These are phyloP conservation scores for Ilex paraguariensis DNA, from an alignment of 305 asterid species.

Conservation along the genomic window DNA sequence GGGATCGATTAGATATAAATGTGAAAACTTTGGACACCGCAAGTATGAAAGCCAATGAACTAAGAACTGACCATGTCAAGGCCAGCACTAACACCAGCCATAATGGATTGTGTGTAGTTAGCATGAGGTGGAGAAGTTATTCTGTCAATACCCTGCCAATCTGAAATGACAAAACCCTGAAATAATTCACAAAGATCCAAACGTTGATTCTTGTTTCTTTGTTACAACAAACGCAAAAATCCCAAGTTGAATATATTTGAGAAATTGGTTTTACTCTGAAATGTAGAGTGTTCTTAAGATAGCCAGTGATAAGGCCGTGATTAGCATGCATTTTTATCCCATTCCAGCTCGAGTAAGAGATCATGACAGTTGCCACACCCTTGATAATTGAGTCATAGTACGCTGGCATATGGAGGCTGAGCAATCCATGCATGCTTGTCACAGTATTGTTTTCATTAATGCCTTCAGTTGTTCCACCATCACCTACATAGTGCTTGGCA, in stretches of 20 bases:
- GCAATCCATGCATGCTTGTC: constrained; percentile 30
- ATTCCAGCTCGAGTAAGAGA: constrained; percentile 71
- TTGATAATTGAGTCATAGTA: constrained; percentile 50
- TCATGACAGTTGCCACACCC: constrained; percentile 67
- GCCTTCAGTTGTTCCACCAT: constrained; percentile 71
- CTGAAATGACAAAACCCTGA: constrained; percentile 73
- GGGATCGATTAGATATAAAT: too few relatives aligned
- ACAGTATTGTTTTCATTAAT: constrained; percentile 63
- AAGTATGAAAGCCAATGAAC: constrained; percentile 5
- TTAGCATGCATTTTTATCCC: constrained; percentile 63
- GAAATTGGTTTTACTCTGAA: constrained; percentile 39
- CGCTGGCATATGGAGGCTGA: constrained; percentile 60
- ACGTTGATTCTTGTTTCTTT: not conserved
- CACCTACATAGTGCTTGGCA: constrained; percentile 72
- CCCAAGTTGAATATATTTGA: not conserved
- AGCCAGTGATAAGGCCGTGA: constrained; percentile 49
- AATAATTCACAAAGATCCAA: not conserved
- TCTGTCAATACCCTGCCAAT: constrained; percentile 56
- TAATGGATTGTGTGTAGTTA: constrained; percentile 52
- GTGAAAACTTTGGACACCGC: too few relatives aligned
- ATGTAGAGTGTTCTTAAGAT: constrained; percentile 38
- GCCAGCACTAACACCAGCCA: constrained; percentile 46
- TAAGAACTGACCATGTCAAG: constrained; percentile 40
- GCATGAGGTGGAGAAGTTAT: constrained; percentile 50
- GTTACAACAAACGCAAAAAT: not conserved